Conservation (phyloP, 805 yeast species). For the Kodamaea nitidulidarum region DNA sequence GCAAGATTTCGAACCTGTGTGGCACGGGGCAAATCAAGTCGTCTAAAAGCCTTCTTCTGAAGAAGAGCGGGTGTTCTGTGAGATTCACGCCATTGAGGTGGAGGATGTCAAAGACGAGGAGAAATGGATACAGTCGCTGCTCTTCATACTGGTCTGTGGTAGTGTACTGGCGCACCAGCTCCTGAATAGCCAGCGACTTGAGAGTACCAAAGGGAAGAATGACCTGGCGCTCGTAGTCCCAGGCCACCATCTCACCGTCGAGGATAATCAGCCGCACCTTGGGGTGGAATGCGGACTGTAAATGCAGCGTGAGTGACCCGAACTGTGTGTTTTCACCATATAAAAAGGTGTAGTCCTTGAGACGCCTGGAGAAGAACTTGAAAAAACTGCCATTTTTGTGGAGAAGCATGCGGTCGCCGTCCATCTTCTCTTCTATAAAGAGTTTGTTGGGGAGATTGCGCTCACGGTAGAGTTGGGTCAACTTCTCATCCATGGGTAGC, state of each 20-base stretch:
- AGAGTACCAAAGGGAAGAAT: slow-evolving; percentile 80
- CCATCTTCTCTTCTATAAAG: slow-evolving; percentile 84
- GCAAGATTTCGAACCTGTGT: slow-evolving; percentile 48
- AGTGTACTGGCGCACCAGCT: slow-evolving; percentile 38
- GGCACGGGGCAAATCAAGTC: slow-evolving; percentile 44
- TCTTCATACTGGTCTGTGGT: slow-evolving; percentile 32
- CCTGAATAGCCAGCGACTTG: slow-evolving; percentile 62
- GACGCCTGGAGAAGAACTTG: slow-evolving; percentile 59
- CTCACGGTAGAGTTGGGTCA: slow-evolving; percentile 15
- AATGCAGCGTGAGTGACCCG: slow-evolving; percentile 54
- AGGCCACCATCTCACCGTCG: slow-evolving; percentile 94
- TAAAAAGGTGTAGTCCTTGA: slow-evolving; percentile 65
- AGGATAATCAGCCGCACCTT: slow-evolving; percentile 43
- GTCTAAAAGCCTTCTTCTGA: slow-evolving; percentile 51
- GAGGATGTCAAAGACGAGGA: slow-evolving; percentile 69
- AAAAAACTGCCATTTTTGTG: slow-evolving; percentile 58
- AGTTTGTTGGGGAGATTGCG: slow-evolving; percentile 34
- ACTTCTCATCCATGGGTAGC: slow-evolving; percentile 20
- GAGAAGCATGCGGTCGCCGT: slow-evolving; percentile 83
- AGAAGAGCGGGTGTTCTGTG: slow-evolving; percentile 48
- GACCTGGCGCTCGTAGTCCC: slow-evolving; percentile 53
- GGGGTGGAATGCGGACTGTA: slow-evolving; percentile 39
- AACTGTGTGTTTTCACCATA: slow-evolving; percentile 54
- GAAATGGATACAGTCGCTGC: slow-evolving; percentile 47
- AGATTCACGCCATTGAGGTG: slow-evolving; percentile 64